Conservation (phyloP, 768 basidiomycete genomes). For the Lactarius pseudohatsudake region DNA sequence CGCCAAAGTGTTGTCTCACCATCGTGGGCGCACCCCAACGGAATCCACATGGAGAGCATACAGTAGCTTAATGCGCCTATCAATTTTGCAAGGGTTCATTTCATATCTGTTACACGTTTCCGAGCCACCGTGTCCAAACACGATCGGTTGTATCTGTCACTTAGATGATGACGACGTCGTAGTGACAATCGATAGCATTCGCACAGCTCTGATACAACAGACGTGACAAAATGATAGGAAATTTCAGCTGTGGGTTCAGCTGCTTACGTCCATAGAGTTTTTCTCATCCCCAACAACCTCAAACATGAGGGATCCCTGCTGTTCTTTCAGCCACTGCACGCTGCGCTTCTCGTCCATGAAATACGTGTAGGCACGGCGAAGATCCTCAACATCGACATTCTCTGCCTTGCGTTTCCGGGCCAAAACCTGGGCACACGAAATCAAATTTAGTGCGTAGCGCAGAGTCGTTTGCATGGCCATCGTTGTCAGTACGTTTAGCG, state of each 20-base stretch:
- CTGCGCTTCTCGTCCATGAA: slow-evolving; percentile 94
- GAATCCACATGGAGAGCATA: not conserved
- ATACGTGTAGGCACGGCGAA: slow-evolving; percentile 80
- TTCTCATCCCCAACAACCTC: slow-evolving; percentile 55
- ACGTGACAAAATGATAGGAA: not conserved
- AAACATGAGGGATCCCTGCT: slow-evolving; percentile 71
- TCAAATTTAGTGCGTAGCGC: slow-evolving; percentile 92
- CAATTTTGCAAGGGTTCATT: not conserved
- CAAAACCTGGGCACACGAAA: slow-evolving; percentile 87
- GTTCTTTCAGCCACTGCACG: slow-evolving; percentile 88
- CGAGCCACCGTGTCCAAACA: not conserved
- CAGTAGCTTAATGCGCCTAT: not conserved
- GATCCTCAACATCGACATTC: slow-evolving; percentile 80
- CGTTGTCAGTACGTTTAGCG: slow-evolving; percentile 74
- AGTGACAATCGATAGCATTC: not conserved
- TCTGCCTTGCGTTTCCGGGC: slow-evolving; percentile 81
- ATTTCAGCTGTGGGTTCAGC: slow-evolving; percentile 15
- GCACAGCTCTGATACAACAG: not conserved
- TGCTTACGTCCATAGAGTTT: slow-evolving; percentile 42
- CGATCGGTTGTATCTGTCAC: not conserved
- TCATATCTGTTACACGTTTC: not conserved
- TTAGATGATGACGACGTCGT: not conserved
- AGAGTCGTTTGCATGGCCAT: slow-evolving; percentile 91
- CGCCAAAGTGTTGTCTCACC: not conserved
- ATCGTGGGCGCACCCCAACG: not conserved